phyloP scores from a whole-genome alignment of 129 eudicot species.

The Saposhnikovia divaricata region DNA sequence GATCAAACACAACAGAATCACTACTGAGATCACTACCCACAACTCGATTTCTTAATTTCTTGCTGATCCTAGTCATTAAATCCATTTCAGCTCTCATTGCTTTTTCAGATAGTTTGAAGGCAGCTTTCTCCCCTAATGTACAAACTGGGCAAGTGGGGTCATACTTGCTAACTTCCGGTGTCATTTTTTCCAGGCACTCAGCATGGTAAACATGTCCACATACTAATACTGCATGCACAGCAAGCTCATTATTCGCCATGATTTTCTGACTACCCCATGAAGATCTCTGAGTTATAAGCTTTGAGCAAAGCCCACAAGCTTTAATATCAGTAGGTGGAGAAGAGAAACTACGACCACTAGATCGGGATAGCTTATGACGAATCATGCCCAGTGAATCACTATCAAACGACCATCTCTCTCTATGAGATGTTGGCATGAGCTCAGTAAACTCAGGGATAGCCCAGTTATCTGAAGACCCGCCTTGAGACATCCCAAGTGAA shows the following conservation, averaged over 20 bases:
- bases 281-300: slow-evolving; percentile 70
- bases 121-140: slow-evolving; percentile 81
- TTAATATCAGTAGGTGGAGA: slow-evolving; percentile 49
- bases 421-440: slow-evolving; percentile 43
- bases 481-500: slow-evolving; percentile 57
- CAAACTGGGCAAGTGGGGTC: slow-evolving; percentile 96
- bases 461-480: slow-evolving; percentile 83
- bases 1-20: slow-evolving; percentile 38
- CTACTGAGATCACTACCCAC: slow-evolving; percentile 43
- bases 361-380: slow-evolving; percentile 45
- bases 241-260: slow-evolving; percentile 53
- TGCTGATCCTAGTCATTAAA: slow-evolving; percentile 44
- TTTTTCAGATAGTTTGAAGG: slow-evolving; percentile 57
- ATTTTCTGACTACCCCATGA: slow-evolving; percentile 66
- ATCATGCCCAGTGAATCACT: slow-evolving; percentile 53
- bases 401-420: slow-evolving; percentile 93
- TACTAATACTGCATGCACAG: slow-evolving; percentile 64
- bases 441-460: slow-evolving; percentile 59
- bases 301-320: slow-evolving; percentile 80
- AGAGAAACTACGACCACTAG: slow-evolving; percentile 45
- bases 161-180: slow-evolving; percentile 66
- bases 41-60: slow-evolving; percentile 53
- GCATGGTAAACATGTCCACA: slow-evolving; percentile 97
- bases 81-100: slow-evolving; percentile 73
- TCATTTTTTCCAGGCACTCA: slow-evolving; percentile 86